phyloP scores from a whole-genome alignment of 768 basidiomycete species.

The Lactifluus volemus region DNA sequence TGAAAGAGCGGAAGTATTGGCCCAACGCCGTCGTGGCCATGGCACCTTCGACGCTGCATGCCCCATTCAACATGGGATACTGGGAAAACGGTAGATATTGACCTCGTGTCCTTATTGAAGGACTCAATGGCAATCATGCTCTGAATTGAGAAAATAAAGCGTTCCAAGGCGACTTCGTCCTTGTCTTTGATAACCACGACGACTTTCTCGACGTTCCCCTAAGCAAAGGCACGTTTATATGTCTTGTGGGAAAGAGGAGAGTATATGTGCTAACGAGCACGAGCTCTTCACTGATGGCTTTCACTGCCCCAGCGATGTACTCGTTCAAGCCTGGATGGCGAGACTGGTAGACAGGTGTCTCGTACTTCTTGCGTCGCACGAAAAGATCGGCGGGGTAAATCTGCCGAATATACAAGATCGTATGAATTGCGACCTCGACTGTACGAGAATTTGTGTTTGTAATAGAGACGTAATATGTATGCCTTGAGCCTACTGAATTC shows the following conservation, averaged over 20 bases:
- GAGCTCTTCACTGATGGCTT: slow-evolving; percentile 75
- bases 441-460: neutral
- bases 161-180: slow-evolving; percentile 74
- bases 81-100: slow-evolving; percentile 3
- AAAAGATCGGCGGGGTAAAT: slow-evolving; percentile 89
- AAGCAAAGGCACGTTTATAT: neutral
- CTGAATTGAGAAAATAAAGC: slow-evolving; percentile 83
- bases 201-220: slow-evolving; percentile 78
- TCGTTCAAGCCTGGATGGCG: slow-evolving; percentile 84
- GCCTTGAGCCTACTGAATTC: slow-evolving; percentile 53
- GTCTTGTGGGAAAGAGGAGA: neutral
- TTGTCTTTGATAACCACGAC: slow-evolving; percentile 80
- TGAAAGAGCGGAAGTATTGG: slow-evolving; percentile 75
- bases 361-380: slow-evolving; percentile 79
- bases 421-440: slow-evolving; percentile 95
- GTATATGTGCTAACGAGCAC: slow-evolving; percentile 35
- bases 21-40: slow-evolving; percentile 55
- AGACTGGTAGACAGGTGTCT: slow-evolving; percentile 86
- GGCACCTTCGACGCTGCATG: slow-evolving; percentile 56
- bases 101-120: slow-evolving; percentile 67
- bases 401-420: slow-evolving; percentile 83
- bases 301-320: slow-evolving; percentile 84
- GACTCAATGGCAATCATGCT: slow-evolving; percentile 67
- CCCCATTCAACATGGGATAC: neutral
- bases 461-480: neutral